Percentiles rank a stretch among this genome's conserved stretches.
Evolutionary conservation across 2,329 filamentous ascomycete genomes (phyloP).

Genomic region (Fusarium sp.): DNA sequence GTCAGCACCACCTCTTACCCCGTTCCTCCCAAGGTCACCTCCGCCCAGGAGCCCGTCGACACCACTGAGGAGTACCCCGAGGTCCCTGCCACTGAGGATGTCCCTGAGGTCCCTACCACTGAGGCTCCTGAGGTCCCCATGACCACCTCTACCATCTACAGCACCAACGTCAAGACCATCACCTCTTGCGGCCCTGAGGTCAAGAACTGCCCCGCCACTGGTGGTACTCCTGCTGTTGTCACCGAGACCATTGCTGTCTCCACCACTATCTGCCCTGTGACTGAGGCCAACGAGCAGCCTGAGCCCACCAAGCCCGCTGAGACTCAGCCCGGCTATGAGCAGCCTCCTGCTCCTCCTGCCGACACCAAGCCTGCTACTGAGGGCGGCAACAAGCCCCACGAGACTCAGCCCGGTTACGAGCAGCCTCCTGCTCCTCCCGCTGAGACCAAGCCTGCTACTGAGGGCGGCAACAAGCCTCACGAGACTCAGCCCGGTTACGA

Average conservation of each 20-base stretch:
- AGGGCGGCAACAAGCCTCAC: conserved; percentile 1
- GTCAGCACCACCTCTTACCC: conserved; percentile 43
- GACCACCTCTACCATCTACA: conserved; percentile 33
- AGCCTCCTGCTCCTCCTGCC: neutral
- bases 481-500: neutral
- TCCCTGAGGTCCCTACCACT: conserved; percentile 52
- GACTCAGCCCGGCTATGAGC: neutral
- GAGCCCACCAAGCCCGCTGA: conserved; percentile 30
- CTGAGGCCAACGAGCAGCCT: conserved; percentile 46
- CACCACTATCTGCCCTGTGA: conserved; percentile 47
- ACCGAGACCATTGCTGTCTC: conserved; percentile 46
- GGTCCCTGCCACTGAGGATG: conserved; percentile 52
- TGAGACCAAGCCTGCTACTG: neutral
- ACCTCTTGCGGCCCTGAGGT: conserved; percentile 52
- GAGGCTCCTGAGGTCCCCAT: conserved; percentile 33
- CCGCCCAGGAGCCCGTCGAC: conserved; percentile 52
- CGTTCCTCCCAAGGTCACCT: conserved; percentile 31
- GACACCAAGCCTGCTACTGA: neutral
- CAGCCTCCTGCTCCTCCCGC: neutral
- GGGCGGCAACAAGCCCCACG: conserved; percentile 1
- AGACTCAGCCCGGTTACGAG: neutral
- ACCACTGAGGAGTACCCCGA: conserved; percentile 51
- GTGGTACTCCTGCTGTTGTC: conserved; percentile 41
- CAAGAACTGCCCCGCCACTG: conserved; percentile 64
- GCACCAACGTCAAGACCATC: conserved; percentile 40